A percentile compares a stretch with the other conserved stretches of the same genome.
These are phyloP conservation scores for Tylopilus subfusipes DNA, from an alignment of 768 basidiomycete genomes.

Conservation along the genomic window DNA sequence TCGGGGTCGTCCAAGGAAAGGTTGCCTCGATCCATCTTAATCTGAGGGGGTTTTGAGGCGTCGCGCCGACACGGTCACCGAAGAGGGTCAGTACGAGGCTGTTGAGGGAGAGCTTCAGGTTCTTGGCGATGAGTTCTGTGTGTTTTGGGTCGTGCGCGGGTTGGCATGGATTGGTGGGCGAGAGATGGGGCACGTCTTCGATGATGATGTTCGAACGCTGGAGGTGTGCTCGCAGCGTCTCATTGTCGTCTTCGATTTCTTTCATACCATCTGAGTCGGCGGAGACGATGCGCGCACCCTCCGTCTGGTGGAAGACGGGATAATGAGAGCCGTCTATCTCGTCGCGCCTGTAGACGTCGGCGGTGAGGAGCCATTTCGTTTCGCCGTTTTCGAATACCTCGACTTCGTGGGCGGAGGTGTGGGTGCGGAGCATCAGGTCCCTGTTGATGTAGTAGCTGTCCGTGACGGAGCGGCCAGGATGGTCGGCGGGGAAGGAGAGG, in stretches of 20 bases:
- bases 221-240: conserved; percentile 54
- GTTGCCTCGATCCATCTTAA: conserved; percentile 98
- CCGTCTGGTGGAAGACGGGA: conserved; percentile 98
- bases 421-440: conserved; percentile 89
- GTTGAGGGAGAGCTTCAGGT: conserved; percentile 89
- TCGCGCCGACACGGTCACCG: conserved; percentile 51
- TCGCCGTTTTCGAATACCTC: conserved; percentile 78
- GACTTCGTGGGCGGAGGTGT: conserved; percentile 98
- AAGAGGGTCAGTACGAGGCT: conserved; percentile 81
- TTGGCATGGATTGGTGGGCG: conserved; percentile 78
- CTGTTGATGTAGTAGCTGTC: conserved; percentile 97
- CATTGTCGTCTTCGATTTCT: conserved; percentile 71
- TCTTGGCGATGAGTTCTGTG: conserved; percentile 71
- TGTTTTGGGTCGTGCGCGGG: conserved; percentile 67
- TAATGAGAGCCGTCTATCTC: conserved; percentile 97
- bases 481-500: conserved; percentile 88
- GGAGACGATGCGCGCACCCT: conserved; percentile 83
- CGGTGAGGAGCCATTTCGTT: conserved; percentile 85
- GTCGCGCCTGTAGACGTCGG: conserved; percentile 97
- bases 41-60: conserved; percentile 65
- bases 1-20: conserved; percentile 97
- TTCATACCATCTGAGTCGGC: conserved; percentile 54
- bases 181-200: conserved; percentile 77
- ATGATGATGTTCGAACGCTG: conserved; percentile 76
- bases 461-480: conserved; percentile 84